phyloP scores from a whole-genome alignment of 352 stramenopile genomes.

The Pythium biforme region DNA sequence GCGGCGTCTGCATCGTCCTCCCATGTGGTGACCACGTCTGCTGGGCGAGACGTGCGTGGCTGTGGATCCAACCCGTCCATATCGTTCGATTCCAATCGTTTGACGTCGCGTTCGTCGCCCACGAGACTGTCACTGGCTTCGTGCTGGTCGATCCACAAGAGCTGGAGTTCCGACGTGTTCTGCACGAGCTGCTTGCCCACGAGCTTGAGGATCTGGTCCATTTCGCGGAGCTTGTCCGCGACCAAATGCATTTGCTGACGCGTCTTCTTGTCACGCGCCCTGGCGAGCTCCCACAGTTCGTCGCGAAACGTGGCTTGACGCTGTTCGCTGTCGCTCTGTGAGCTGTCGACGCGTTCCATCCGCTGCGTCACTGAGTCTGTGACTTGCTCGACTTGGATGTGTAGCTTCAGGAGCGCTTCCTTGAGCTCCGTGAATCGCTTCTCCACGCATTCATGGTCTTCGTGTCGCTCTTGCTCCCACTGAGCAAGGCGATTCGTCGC shows the following conservation, averaged over 20 bases:
- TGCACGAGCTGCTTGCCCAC: conserved; percentile 64
- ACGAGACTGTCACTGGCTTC: background rate
- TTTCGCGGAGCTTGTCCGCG: conserved; percentile 42
- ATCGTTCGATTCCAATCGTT: background rate
- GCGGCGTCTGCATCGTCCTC: too few relatives aligned
- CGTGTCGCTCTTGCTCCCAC: background rate
- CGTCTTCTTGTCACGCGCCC: conserved; percentile 23
- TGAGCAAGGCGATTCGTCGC: background rate
- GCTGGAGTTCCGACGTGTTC: conserved; percentile 61
- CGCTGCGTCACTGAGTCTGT: background rate
- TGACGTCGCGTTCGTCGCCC: background rate
- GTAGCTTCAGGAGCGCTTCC: background rate
- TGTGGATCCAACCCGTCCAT: background rate
- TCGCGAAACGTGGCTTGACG: conserved; percentile 4
- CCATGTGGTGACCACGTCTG: too few relatives aligned
- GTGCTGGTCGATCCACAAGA: conserved; percentile 47
- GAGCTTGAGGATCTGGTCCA: conserved; percentile 64
- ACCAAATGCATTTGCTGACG: conserved; percentile 30
- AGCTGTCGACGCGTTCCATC: background rate
- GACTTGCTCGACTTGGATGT: background rate
- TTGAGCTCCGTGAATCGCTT: background rate
- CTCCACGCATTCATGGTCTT: background rate
- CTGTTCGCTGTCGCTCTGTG: background rate
- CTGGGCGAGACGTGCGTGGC: background rate
- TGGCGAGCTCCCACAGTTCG: conserved; percentile 8